phyloP scores from a whole-genome alignment of 768 basidiomycete genomes.

The Trametes gibbosa region DNA sequence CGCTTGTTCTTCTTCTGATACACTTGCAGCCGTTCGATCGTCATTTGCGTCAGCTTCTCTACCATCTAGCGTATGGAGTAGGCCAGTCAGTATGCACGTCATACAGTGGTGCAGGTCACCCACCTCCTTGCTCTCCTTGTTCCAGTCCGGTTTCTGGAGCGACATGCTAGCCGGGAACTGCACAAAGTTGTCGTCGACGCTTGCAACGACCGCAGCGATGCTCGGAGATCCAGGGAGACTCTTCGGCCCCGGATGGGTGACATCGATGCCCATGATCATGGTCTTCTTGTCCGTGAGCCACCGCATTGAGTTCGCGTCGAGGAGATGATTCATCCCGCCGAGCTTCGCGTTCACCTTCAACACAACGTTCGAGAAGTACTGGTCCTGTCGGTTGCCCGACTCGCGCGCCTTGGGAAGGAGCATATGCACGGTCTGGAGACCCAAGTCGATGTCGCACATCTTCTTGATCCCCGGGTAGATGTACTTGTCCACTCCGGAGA shows the following conservation, averaged over 20 bases:
- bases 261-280: conserved; percentile 86
- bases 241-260: conserved; percentile 73
- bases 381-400: conserved; percentile 57
- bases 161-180: conserved; percentile 76
- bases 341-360: conserved; percentile 83
- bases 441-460: conserved; percentile 70
- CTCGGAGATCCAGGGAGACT: conserved; percentile 74
- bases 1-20: conserved; percentile 52
- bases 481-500: conserved; percentile 65
- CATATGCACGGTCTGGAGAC: conserved; percentile 76
- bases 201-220: conserved; percentile 82
- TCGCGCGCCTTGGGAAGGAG: conserved; percentile 57
- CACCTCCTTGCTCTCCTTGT: conserved; percentile 38
- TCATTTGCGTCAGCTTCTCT: conserved; percentile 59
- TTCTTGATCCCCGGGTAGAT: conserved; percentile 84
- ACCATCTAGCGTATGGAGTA: conserved; percentile 58
- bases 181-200: conserved; percentile 62
- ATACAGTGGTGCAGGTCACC: neutral
- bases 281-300: conserved; percentile 70
- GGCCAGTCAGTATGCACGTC: neutral
- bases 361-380: conserved; percentile 81
- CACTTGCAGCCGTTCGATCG: conserved; percentile 61
- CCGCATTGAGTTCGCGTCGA: conserved; percentile 51
- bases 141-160: conserved; percentile 54
- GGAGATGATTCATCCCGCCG: conserved; percentile 73